Evolutionary conservation across 1,139 yeast genomes (phyloP), one percentile per base, ranked within the genome.

Genomic region (Ogataea hybrid): DNA sequence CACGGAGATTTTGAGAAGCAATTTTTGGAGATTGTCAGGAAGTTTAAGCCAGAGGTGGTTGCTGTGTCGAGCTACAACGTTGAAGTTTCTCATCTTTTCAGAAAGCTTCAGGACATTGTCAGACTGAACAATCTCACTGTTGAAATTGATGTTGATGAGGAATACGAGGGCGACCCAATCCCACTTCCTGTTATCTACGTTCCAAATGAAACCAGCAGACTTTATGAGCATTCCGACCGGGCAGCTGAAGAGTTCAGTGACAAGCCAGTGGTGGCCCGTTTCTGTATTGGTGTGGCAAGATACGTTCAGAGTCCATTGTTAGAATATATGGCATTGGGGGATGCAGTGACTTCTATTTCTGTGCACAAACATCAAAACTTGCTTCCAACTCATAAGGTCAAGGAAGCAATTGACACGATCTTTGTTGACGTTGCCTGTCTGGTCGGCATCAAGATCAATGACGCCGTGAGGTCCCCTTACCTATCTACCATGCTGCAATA

Each of bases 401-500:
- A 67, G 46, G 81, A 79, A 46, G 85, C 95, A 0, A 63, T 87
- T 41, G 95, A 86, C 50, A 73, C 94, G 3, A 87, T 83, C 1
- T 83, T 87, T 62, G 97, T 94, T 32, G 98, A 92, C 65, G 80
- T 84, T 44, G 88, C 88, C 28, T 90, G 92, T 62, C 69, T 87
- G 69, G 95, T 87, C 35, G 98, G 99, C 54, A 85, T 90, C 29
- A 96, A 90, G 53, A 83, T 94, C 56, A 92, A 92, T 58, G 94
- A 84, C 51, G 96, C 97, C 4, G 81, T 87, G 8, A 73, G 89
- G 48, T 86, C 84, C 44, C 70, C 81, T 1, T 85, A 87, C 55
- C 65, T 79, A 49, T 87, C 95, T 0, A 77, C 79, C 40, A 64
- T 81, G 40, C 69, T 92, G 48, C 94, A 81, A 29, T 94, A 75